These are phyloP conservation scores for Peronosclerospora sorghi DNA, from an alignment of 352 stramenopile species.

Conservation along the genomic window DNA sequence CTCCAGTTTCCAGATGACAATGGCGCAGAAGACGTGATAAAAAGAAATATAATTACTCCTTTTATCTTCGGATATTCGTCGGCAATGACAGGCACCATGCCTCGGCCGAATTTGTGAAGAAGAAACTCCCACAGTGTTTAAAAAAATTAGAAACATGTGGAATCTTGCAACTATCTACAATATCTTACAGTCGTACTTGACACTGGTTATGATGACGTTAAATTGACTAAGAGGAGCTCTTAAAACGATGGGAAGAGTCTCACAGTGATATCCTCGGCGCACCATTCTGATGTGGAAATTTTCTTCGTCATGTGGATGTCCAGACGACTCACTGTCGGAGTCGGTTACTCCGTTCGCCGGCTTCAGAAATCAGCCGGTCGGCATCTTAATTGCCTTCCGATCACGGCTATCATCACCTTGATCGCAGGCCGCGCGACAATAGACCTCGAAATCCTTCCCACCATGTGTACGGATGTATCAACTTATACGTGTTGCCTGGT, in stretches of 20 bases:
- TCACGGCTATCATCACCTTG: no score
- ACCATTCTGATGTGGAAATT: no score
- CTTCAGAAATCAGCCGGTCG: no score
- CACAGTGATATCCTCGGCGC: no score
- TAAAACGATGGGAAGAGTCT: conserved; percentile 53
- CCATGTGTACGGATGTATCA: no score
- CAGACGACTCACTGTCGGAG: no score
- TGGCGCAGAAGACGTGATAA: conserved; percentile 25
- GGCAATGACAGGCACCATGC: conserved; percentile 85
- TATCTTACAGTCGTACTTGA: conserved; percentile 73
- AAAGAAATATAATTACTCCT: conserved; percentile 44
- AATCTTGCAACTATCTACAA: conserved; percentile 81
- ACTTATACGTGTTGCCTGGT: no score
- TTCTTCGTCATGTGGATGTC: no score
- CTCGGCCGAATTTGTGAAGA: conserved; percentile 87
- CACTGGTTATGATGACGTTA: conserved; percentile 69
- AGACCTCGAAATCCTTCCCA: no score
- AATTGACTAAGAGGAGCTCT: conserved; percentile 47
- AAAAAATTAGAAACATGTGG: conserved; percentile 81
- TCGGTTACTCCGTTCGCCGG: no score
- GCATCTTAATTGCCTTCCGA: no score
- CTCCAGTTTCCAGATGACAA: conserved; percentile 47
- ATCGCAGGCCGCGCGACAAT: no score
- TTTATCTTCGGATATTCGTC: conserved; percentile 74
- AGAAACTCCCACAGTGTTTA: conserved; percentile 76